Evolutionary conservation across 2,329 filamentous ascomycete genomes (phyloP), one percentile per base, ranked within the genome.

Genomic region (Simplicillium sp.): DNA sequence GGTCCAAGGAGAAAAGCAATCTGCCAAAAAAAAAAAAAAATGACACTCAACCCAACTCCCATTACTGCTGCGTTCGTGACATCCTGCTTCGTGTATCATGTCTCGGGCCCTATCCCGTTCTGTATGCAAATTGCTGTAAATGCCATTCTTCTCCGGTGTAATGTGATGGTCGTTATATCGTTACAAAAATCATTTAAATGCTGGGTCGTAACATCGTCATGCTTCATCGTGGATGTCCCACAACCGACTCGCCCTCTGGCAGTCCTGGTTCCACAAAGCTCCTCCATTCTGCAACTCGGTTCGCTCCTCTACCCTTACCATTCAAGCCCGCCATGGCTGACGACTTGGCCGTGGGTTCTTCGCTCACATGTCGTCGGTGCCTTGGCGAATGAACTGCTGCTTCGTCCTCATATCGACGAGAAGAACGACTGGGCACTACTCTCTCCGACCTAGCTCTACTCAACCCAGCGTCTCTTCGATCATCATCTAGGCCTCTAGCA

Each of bases 251-350:
- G 18, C 50, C 55, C 33, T 64, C 61, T 34, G 65, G 63, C 32
- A 55, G 46, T 4, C 67, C 69, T 7, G 62, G 63, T 45, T 64
- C 61, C 13, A 75, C 66, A 53, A 68, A 70, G 33, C 56, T 62
- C 44, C 60, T 60, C 71, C 71, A 75, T 42, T 71, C 66, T 34
- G 55, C 57, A 14, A 75, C 70, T 7, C 71, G 60, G 46, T 66
- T 60, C 61, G 66, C 61, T 9, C 70, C 70, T 29, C 63, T 58
- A 1, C 63, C 66, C 20, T 58, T 56, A 4, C 66, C 66, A 32
- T 59, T 62, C 32, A 75, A 59, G 4, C 71, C 71, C 18, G 71
- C 71, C 51, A 73, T 54, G 36, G 64, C 58, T 38, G 69, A 71
- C 20, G 60, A 60, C 46, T 51, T 61, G 28, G 63, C 60, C 33